Percentiles rank a stretch among this genome's conserved stretches.
Conservation (phyloP, 148 eudicot genomes). For the Rheum nobile region DNA sequence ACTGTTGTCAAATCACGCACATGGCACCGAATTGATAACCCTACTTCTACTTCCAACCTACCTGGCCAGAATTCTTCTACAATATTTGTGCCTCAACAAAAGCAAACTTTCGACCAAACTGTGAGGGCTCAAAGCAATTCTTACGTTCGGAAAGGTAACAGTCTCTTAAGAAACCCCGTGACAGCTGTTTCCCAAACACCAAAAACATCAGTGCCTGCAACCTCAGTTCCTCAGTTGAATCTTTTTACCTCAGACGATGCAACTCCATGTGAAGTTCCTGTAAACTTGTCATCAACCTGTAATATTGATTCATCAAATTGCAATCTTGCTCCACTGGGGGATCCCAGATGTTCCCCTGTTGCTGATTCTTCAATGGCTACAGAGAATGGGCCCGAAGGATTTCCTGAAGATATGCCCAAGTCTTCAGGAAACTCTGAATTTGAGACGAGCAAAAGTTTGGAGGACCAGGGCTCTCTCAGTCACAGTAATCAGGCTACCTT, state of each 20-base stretch:
- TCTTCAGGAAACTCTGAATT: conserved; percentile 24
- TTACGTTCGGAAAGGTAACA: conserved; percentile 82
- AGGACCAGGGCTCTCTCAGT: conserved; percentile 27
- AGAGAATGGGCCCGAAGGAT: conserved; percentile 19
- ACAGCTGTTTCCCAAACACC: conserved; percentile 18
- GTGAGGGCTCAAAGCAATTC: conserved; percentile 30
- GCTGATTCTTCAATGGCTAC: conserved; percentile 20
- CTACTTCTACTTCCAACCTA: conserved; percentile 25
- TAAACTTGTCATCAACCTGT: conserved; percentile 30
- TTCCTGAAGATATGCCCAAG: conserved; percentile 20
- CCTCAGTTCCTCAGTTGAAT: conserved; percentile 22
- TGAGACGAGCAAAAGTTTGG: conserved; percentile 20
- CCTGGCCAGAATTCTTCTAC: conserved; percentile 23
- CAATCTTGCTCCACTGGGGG: conserved; percentile 16
- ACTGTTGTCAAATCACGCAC: conserved; percentile 45
- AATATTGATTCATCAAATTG: conserved; percentile 20
- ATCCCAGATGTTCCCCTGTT: conserved; percentile 21
- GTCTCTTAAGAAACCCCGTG: conserved; percentile 56
- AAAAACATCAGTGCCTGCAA: conserved; percentile 16
- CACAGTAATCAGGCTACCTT: conserved; percentile 30
- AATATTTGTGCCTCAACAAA: conserved; percentile 21
- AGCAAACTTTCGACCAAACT: conserved; percentile 14
- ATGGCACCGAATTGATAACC: conserved; percentile 55
- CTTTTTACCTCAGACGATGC: conserved; percentile 16
- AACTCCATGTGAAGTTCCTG: conserved; percentile 34